Conservation (phyloP, 2,329 filamentous ascomycete species). For the Epichloe uncinata region DNA sequence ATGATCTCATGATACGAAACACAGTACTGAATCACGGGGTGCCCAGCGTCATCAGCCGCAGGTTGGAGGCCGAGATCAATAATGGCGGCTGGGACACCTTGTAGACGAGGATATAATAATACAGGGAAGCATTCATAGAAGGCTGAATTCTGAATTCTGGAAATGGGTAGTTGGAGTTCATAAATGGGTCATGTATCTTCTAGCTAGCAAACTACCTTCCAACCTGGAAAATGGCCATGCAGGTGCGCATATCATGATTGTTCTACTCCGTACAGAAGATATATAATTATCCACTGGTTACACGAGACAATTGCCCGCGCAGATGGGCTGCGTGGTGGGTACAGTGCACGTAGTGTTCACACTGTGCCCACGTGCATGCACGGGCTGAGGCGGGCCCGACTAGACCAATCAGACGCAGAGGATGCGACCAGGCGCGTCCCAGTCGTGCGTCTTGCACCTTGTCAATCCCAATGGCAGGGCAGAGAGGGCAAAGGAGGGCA, state of each 20-base stretch:
- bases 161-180: background rate
- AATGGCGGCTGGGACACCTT: slow-evolving; percentile 90
- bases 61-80: slow-evolving; percentile 89
- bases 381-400: too few relatives aligned
- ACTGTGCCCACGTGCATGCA: slow-evolving; percentile 7
- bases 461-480: background rate
- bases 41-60: slow-evolving; percentile 77
- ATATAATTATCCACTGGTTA: background rate
- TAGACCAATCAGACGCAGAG: too few relatives aligned
- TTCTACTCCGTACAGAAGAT: background rate
- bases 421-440: too few relatives aligned
- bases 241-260: background rate
- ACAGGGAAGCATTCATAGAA: background rate
- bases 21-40: slow-evolving; percentile 81
- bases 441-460: slow-evolving; percentile 8
- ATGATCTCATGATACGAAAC: slow-evolving; percentile 74
- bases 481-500: background rate
- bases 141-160: slow-evolving; percentile 6
- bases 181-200: background rate
- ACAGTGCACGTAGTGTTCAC: slow-evolving; percentile 4
- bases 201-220: background rate
- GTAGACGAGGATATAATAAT: slow-evolving; percentile 8
- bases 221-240: background rate
- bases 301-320: too few relatives aligned
- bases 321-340: too few relatives aligned